Evolutionary conservation across 2,329 filamentous ascomycete genomes (phyloP).

Genomic region (Pseudomassariella vexata): DNA sequence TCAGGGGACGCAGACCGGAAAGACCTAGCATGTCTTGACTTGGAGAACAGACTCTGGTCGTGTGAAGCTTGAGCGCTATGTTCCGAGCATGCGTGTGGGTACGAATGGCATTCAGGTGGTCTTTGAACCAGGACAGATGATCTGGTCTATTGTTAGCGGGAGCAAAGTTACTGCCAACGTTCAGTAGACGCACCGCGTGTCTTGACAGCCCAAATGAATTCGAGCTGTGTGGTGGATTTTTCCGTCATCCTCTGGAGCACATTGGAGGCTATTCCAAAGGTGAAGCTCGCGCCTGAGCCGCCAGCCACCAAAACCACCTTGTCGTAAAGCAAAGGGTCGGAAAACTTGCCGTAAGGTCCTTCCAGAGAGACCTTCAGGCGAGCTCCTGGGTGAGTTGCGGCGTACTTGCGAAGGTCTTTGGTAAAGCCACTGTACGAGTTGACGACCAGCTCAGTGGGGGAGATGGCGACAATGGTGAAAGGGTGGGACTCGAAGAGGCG

Average conservation of each 20-base stretch:
- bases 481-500: constrained; percentile 55
- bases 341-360: constrained; percentile 53
- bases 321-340: constrained; percentile 45
- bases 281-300: constrained; percentile 57
- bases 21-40: too few species aligned
- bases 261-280: constrained; percentile 41
- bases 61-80: constrained; percentile 31
- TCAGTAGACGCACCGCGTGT: constrained; percentile 34
- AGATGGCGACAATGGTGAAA: constrained; percentile 51
- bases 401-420: constrained; percentile 45
- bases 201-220: constrained; percentile 44
- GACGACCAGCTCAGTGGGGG: constrained; percentile 53
- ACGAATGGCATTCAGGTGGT: constrained; percentile 31
- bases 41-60: too few species aligned
- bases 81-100: constrained; percentile 31
- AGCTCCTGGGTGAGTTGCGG: constrained; percentile 40
- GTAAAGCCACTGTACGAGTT: constrained; percentile 56
- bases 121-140: constrained; percentile 30
- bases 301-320: constrained; percentile 55
- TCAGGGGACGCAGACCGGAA: neutral
- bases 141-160: constrained; percentile 18
- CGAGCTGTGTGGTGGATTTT: constrained; percentile 30
- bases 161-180: too few species aligned
- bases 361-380: constrained; percentile 48
- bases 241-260: constrained; percentile 36